Base-by-base conservation (phyloP, 2,329 filamentous ascomycete genomes). In the Beauveria sp. region DNA sequence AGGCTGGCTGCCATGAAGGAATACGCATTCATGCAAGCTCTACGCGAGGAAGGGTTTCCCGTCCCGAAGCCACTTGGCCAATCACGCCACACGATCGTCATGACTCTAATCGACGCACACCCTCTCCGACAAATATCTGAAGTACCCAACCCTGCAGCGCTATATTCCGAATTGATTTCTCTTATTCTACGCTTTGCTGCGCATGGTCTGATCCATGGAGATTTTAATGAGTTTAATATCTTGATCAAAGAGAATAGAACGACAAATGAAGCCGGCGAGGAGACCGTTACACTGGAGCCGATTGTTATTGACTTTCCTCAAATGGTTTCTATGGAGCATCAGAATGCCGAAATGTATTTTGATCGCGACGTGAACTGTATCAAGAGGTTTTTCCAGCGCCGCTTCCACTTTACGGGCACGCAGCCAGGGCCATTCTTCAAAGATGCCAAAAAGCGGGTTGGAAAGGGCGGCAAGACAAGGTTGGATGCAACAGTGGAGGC, bases 191-290 rank as follows among this genome's bases (percentile, higher is more conserved):
- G 87, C 31, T 81, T 99, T 46, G 93, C 95, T 6, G 86, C 86
- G 64, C 87, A 93, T 67, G 95, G 95, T 7, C 79, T 99, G 53
- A 99, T 99, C 64, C 95, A 99, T 72, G 95, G 95, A 65, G 95
- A 99, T 73, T 99, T 96, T 79, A 99, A 99, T 78, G 96, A 99
- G 75, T 99, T 99, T 82, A 99, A 99, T 74, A 93, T 99, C 66
- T 79, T 99, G 40, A 87, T 99, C 72, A 91, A 95, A 71, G 93
- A 98, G 73, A 85, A 81, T 61, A 78, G 72, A 60, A 67, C 68
- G 3, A 70, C 67, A 9, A 74, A 75, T 6, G 75, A 80, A 7
- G 71, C 80, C 68, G 71, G 73, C 2, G 65, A 73, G 48, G 76
- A 79, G 68, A 63, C 71, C 0, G 66, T 89, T 60, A 70, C 67